These are phyloP conservation scores for Penicillium sp. DNA, from an alignment of 2,329 filamentous ascomycete species.

Conservation along the genomic window DNA sequence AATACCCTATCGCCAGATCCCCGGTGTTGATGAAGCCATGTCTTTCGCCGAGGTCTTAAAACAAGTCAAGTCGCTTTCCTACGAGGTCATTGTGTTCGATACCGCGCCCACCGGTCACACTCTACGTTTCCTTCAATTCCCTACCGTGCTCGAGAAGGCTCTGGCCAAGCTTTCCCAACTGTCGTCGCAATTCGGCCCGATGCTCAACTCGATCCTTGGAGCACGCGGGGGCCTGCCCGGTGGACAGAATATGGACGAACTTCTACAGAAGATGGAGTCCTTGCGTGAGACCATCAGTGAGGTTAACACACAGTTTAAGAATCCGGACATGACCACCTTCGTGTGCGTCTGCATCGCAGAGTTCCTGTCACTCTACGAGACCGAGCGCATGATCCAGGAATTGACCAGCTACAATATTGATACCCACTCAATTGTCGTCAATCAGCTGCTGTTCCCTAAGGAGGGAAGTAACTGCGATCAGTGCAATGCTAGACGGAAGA, in stretches of 20 bases:
- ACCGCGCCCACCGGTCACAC: conserved; percentile 98
- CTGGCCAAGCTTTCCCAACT: conserved; percentile 96
- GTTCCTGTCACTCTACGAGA: conserved; percentile 96
- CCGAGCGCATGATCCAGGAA: conserved; percentile 99
- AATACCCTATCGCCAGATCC: conserved; percentile 66
- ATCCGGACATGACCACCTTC: conserved; percentile 92
- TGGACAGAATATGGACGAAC: conserved; percentile 88
- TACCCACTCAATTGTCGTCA: conserved; percentile 96
- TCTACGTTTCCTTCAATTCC: conserved; percentile 97
- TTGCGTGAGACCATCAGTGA: conserved; percentile 91
- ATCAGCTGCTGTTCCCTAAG: conserved; percentile 93
- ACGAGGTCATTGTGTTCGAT: conserved; percentile 99
- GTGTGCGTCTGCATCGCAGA: conserved; percentile 98
- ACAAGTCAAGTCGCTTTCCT: conserved; percentile 97
- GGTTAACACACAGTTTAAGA: conserved; percentile 98
- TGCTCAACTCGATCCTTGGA: conserved; percentile 91
- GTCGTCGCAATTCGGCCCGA: conserved; percentile 90
- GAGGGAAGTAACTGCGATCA: conserved; percentile 86
- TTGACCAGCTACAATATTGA: conserved; percentile 91
- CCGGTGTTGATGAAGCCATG: conserved; percentile 99
- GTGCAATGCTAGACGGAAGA: conserved; percentile 91
- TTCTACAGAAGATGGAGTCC: conserved; percentile 92
- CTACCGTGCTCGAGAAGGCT: conserved; percentile 95
- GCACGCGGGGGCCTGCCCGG: conserved; percentile 77
- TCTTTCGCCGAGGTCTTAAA: conserved; percentile 99